Conservation (phyloP, 768 basidiomycete species). For the Boletus speciosus region DNA sequence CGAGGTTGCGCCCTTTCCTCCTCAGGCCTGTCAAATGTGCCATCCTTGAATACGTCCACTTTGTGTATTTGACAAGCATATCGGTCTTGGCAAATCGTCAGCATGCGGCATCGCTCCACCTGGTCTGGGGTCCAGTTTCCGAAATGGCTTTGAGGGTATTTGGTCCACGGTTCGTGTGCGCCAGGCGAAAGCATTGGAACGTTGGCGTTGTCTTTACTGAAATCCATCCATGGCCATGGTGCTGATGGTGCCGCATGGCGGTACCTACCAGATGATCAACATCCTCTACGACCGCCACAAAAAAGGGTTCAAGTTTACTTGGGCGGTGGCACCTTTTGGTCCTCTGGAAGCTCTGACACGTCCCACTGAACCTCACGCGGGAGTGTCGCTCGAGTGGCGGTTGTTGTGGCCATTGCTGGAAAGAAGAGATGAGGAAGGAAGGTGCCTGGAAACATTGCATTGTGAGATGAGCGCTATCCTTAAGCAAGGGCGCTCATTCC, state of each 20-base stretch:
- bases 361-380: conserved; percentile 1
- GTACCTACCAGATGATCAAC: conserved; percentile 29
- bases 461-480: conserved; percentile 1
- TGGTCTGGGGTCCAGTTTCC: conserved; percentile 55
- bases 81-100: conserved; percentile 15
- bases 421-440: not conserved
- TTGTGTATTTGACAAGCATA: conserved; percentile 20
- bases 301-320: conserved; percentile 12
- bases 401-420: conserved; percentile 13
- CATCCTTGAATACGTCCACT: conserved; percentile 19
- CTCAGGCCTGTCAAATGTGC: conserved; percentile 14
- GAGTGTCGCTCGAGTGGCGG: conserved; percentile 3
- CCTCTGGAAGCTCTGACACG: conserved; percentile 8
- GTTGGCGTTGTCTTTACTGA: conserved; percentile 22
- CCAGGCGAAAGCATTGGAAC: conserved; percentile 7
- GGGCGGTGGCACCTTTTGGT: conserved; percentile 22
- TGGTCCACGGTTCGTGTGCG: conserved; percentile 24
- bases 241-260: conserved; percentile 39
- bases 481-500: not conserved
- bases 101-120: conserved; percentile 34
- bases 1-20: conserved; percentile 1
- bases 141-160: conserved; percentile 51
- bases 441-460: not conserved
- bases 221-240: conserved; percentile 44
- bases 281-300: not conserved